Conservation (phyloP, 345 rosid species). For the Eucalyptus polyanthemos region DNA sequence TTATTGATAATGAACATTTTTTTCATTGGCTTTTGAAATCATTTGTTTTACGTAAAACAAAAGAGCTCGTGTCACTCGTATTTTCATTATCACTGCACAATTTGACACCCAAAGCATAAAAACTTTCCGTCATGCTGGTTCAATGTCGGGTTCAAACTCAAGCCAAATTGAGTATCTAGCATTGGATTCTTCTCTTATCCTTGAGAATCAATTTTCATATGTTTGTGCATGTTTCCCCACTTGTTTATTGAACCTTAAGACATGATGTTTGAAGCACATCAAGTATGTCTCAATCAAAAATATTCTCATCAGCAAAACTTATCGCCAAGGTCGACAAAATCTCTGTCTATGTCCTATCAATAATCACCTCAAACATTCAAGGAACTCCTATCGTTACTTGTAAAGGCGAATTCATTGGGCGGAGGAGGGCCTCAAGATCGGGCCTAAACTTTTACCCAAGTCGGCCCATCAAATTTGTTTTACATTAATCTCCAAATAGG, state of each 20-base stretch:
- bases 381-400: not conserved
- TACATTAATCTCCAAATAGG: not conserved
- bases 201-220: not conserved
- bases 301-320: not conserved
- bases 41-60: too few species aligned
- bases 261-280: not conserved
- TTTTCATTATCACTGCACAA: rapidly evolving
- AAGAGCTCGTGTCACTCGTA: rapidly evolving
- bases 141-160: not conserved
- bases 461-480: not conserved
- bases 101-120: not conserved
- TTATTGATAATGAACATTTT: rapidly evolving
- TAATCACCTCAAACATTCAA: not conserved
- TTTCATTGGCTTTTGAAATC: too few species aligned
- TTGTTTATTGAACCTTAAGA: not conserved
- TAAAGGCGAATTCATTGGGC: not conserved
- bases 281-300: not conserved
- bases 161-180: not conserved
- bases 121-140: rapidly evolving
- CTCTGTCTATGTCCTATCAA: not conserved
- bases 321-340: too few species aligned
- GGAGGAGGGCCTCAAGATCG: not conserved
- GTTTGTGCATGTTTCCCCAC: not conserved
- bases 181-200: not conserved
- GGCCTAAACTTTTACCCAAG: not conserved